Base-by-base conservation (phyloP, 148 eudicot genomes). In the Amaranthus cruentus region DNA sequence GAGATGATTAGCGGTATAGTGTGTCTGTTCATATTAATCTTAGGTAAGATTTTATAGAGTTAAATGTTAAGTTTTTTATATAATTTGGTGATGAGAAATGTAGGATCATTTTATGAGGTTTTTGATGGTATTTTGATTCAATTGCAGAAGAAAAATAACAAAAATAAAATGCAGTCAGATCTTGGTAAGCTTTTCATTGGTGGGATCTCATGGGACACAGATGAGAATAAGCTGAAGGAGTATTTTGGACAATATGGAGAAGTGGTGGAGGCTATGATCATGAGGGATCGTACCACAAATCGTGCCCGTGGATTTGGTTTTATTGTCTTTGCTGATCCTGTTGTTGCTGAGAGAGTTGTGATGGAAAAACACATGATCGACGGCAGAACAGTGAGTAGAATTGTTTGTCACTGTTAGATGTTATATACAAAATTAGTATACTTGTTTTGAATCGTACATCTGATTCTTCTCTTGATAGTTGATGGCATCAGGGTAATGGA, bases 171-270 rank as follows among this genome's bases (percentile, higher is more conserved):
- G 97, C 92, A 89, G 73, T 75, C 86, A 56, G 92, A 87, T 89
- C 87, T 83, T 53, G 89, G 94, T 73, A 91, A 91, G 85, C 85
- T 91, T 7, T 91, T 91, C 73, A 75, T 91, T 62, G 97, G 97
- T 83, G 97, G 97, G 87, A 89, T 91, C 78, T 91, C 97, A 46
- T 91, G 97, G 94, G 91, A 91, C 81, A 91, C 97, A 52, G 90
- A 91, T 87, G 97, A 91, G 68, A 80, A 84, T 79, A 88, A 94
- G 54, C 87, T 91, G 10, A 88, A 81, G 80, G 91, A 88, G 75
- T 91, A 91, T 79, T 91, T 91, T 74, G 85, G 88, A 47, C 74
- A 81, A 38, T 88, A 84, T 85, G 97, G 97, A 55, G 94, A 91
- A 75, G 90, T 91, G 76, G 81, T 84, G 62, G 97, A 91, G 80